These are phyloP conservation scores for Pharnaceum exiguum DNA, from an alignment of 148 eudicot species.

Conservation along the genomic window DNA sequence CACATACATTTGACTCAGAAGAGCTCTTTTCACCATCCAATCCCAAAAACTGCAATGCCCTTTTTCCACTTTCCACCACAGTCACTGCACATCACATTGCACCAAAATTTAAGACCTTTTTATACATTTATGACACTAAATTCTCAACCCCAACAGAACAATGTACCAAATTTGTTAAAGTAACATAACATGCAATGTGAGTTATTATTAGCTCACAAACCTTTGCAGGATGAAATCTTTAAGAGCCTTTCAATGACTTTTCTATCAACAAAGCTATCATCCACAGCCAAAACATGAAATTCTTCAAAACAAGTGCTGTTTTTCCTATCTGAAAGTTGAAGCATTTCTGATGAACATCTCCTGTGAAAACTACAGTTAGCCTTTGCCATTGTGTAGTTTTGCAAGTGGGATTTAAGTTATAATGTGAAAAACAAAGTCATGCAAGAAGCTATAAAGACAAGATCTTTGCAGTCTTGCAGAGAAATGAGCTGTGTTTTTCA, in stretches of 20 bases:
- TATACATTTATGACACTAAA: no score
- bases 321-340: slow-evolving; percentile 6
- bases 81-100: slow-evolving; percentile 27
- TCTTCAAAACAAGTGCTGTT: slow-evolving; percentile 25
- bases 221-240: slow-evolving; percentile 40
- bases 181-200: background rate
- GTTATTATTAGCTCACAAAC: slow-evolving; percentile 14
- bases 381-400: slow-evolving; percentile 11
- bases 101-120: no score
- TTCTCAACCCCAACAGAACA: background rate
- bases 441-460: background rate
- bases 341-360: slow-evolving; percentile 11
- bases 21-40: slow-evolving; percentile 29
- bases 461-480: slow-evolving; percentile 11
- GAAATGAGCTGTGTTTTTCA: slow-evolving; percentile 18
- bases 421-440: background rate
- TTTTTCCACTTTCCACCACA: slow-evolving; percentile 41
- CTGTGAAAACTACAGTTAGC: slow-evolving; percentile 8
- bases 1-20: slow-evolving; percentile 17
- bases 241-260: slow-evolving; percentile 37
- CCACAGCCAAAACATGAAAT: slow-evolving; percentile 40
- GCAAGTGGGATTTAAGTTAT: background rate
- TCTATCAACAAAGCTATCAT: slow-evolving; percentile 39
- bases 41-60: slow-evolving; percentile 40
- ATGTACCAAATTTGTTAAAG: background rate